A percentile compares a stretch with the other conserved stretches of the same genome.
These are phyloP conservation scores for Vinca major DNA, from an alignment of 305 asterid species.

Conservation along the genomic window DNA sequence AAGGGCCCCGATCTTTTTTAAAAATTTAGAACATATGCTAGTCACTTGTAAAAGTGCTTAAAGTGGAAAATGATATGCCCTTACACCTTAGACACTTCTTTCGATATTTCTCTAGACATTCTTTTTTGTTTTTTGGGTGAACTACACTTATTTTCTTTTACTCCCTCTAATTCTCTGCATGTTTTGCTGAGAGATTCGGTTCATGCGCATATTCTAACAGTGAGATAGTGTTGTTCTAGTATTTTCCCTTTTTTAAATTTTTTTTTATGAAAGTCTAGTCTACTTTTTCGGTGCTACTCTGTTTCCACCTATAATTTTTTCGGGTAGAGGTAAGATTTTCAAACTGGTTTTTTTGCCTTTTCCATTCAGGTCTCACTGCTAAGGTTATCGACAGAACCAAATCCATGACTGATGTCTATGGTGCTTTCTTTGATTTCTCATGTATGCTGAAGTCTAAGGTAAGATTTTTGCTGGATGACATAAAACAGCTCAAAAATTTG, in stretches of 20 bases:
- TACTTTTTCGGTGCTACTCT: neutral
- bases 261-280: no score
- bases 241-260: neutral
- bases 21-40: neutral
- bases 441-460: conserved; percentile 80
- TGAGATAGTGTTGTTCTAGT: neutral
- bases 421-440: conserved; percentile 75
- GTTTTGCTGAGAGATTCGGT: neutral
- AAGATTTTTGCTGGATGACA: conserved; percentile 19
- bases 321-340: neutral
- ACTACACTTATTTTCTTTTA: neutral
- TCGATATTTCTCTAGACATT: neutral
- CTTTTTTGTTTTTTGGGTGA: no score
- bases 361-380: conserved; percentile 68
- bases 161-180: neutral
- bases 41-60: neutral
- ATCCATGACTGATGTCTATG: conserved; percentile 69
- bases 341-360: conserved; percentile 7
- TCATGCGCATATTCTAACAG: neutral
- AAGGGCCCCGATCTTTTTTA: neutral
- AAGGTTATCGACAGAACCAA: conserved; percentile 63
- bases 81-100: neutral
- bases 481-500: neutral
- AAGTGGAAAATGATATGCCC: neutral
- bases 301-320: neutral